A percentile compares a stretch with the other conserved stretches of the same genome.
phyloP scores from a whole-genome alignment of 2,329 filamentous ascomycete species.

The Helotiales sp. region DNA sequence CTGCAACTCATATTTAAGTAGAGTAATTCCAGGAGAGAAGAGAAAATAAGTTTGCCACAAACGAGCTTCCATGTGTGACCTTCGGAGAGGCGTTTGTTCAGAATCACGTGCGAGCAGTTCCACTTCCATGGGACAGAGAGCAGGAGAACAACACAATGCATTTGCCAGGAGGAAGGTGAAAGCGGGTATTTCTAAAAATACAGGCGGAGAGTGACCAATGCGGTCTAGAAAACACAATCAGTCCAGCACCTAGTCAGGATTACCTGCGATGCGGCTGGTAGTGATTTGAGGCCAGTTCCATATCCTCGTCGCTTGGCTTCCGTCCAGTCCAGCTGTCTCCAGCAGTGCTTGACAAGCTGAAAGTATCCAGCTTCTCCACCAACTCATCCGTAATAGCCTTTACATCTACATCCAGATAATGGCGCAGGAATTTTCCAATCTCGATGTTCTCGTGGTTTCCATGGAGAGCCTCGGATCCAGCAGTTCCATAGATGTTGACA shows the following conservation, averaged over 20 bases:
- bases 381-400: slow-evolving; percentile 78
- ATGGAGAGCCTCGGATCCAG: slow-evolving; percentile 66
- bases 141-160: background rate
- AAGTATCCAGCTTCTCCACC: slow-evolving; percentile 31
- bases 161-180: background rate
- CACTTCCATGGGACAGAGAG: background rate
- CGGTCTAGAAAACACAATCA: background rate
- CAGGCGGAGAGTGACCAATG: background rate
- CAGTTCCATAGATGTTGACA: slow-evolving; percentile 92
- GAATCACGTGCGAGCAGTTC: background rate
- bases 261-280: slow-evolving; percentile 15
- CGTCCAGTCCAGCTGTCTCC: slow-evolving; percentile 34
- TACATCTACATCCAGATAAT: slow-evolving; percentile 82
- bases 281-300: slow-evolving; percentile 19
- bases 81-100: background rate
- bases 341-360: slow-evolving; percentile 21
- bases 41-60: slow-evolving; percentile 5
- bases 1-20: background rate
- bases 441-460: slow-evolving; percentile 97
- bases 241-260: background rate
- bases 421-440: slow-evolving; percentile 78
- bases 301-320: slow-evolving; percentile 35
- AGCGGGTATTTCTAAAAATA: slow-evolving; percentile 5
- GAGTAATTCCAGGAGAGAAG: background rate
- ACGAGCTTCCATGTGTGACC: slow-evolving; percentile 10